Percentiles rank a stretch among this genome's conserved stretches.
phyloP scores from a whole-genome alignment of 2,329 filamentous ascomycete genomes.

The Aspergillus fructus region DNA sequence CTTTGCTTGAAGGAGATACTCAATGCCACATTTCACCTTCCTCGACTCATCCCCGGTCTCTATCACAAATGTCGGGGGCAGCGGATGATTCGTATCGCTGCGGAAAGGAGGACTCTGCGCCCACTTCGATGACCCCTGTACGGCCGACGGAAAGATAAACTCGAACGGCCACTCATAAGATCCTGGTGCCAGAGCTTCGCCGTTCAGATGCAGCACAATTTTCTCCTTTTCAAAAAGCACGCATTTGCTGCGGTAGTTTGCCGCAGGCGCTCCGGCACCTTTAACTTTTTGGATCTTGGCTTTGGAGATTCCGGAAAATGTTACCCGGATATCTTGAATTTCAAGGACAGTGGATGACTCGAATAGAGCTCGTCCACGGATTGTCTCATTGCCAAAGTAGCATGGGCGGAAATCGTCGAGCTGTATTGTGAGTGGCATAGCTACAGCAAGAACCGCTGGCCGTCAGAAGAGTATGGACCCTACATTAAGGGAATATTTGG shows the following conservation, averaged over 20 bases:
- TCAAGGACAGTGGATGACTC: not conserved
- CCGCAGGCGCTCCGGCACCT: slow-evolving; percentile 8
- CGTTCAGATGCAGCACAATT: slow-evolving; percentile 5
- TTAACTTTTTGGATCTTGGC: slow-evolving; percentile 19
- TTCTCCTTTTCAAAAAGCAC: slow-evolving; percentile 16
- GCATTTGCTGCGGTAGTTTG: slow-evolving; percentile 17
- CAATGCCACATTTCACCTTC: not conserved
- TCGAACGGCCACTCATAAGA: slow-evolving; percentile 1
- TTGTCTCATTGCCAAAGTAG: not conserved
- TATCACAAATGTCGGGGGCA: not conserved
- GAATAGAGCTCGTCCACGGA: not conserved
- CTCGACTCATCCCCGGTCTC: not conserved
- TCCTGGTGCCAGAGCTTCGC: not conserved
- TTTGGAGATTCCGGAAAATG: slow-evolving; percentile 15
- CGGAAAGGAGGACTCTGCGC: not conserved
- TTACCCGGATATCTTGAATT: slow-evolving; percentile 5
- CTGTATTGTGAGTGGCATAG: not conserved
- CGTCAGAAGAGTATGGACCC: no score
- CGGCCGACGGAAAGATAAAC: not conserved
- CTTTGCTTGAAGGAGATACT: not conserved
- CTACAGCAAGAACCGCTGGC: no score
- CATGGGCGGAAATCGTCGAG: not conserved
- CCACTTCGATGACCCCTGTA: not conserved
- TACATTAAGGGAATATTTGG: no score
- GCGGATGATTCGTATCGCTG: not conserved